Evolutionary conservation across 371 early-diverging fungal genomes (phyloP).

Genomic region (Apophysomyces elegans): DNA sequence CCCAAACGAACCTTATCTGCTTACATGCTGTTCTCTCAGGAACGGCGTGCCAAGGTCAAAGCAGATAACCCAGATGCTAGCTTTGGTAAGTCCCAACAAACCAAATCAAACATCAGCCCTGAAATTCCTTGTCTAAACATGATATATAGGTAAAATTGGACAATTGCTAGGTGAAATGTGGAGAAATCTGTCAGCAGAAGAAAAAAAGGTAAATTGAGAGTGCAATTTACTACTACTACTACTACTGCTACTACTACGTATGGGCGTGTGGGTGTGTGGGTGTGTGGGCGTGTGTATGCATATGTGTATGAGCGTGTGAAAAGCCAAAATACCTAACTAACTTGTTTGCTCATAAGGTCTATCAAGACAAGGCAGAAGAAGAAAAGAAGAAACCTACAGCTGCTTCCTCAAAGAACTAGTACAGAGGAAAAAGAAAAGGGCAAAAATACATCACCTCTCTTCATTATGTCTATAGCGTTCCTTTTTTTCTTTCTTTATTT

Average conservation of each 20-base stretch:
- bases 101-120: too few relatives aligned
- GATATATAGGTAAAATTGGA: conserved; percentile 63
- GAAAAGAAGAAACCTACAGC: not conserved
- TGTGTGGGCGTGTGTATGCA: too few relatives aligned
- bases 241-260: too few relatives aligned
- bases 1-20: conserved; percentile 87
- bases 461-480: too few relatives aligned
- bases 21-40: conserved; percentile 84
- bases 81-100: conserved; percentile 62
- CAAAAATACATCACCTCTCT: too few relatives aligned
- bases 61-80: conserved; percentile 77
- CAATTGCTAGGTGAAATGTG: conserved; percentile 83
- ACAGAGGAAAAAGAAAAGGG: not conserved
- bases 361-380: conserved; percentile 7
- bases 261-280: too few relatives aligned
- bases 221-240: too few relatives aligned
- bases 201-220: conserved; percentile 58
- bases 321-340: too few relatives aligned
- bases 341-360: not conserved
- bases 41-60: conserved; percentile 69
- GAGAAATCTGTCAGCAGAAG: conserved; percentile 66
- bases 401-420: not conserved
- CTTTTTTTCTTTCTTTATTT: not conserved
- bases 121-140: not conserved
- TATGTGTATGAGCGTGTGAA: too few relatives aligned